Percentiles rank a stretch among this genome's conserved stretches.
phyloP scores from a whole-genome alignment of 352 stramenopile genomes.

The Phytophthora boehmeriae region DNA sequence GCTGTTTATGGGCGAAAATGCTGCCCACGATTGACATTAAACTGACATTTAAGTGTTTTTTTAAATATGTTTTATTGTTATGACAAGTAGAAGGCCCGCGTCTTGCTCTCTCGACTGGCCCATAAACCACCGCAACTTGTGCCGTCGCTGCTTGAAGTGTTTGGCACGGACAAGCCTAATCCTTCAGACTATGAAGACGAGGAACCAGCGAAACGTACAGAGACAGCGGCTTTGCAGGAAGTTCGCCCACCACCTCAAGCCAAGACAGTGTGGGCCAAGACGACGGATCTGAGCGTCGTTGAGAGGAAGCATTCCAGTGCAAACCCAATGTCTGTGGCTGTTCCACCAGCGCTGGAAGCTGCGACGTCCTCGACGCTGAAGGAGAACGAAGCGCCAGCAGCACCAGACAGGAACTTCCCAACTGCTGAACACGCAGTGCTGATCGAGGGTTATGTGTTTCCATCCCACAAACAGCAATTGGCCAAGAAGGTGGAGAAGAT shows the following conservation, averaged over 20 bases:
- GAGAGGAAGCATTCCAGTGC: constrained; percentile 45
- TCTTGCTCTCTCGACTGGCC: constrained; percentile 63
- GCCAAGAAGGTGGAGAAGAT: constrained; percentile 76
- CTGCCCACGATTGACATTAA: not conserved
- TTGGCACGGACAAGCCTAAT: constrained; percentile 80
- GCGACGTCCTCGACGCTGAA: constrained; percentile 34
- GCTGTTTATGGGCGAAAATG: constrained; percentile 6
- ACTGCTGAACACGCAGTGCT: constrained; percentile 61
- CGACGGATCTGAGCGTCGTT: constrained; percentile 66
- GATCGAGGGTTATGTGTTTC: constrained; percentile 88
- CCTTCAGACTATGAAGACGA: constrained; percentile 65
- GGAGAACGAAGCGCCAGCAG: constrained; percentile 44
- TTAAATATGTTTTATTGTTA: constrained; percentile 2
- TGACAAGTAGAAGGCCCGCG: constrained; percentile 65
- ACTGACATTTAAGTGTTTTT: not conserved
- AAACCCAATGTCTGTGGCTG: constrained; percentile 37
- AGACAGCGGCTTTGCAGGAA: constrained; percentile 5
- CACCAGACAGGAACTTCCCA: constrained; percentile 57
- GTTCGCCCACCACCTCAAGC: constrained; percentile 39
- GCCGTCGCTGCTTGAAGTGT: constrained; percentile 77
- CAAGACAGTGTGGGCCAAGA: constrained; percentile 80
- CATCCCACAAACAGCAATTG: constrained; percentile 74
- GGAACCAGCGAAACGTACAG: constrained; percentile 6
- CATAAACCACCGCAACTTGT: constrained; percentile 86
- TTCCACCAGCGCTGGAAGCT: constrained; percentile 26